Percentiles rank a stretch among this genome's conserved stretches.
Evolutionary conservation across 2,329 filamentous ascomycete genomes (phyloP).

Genomic region (Penicillium frequentans): DNA sequence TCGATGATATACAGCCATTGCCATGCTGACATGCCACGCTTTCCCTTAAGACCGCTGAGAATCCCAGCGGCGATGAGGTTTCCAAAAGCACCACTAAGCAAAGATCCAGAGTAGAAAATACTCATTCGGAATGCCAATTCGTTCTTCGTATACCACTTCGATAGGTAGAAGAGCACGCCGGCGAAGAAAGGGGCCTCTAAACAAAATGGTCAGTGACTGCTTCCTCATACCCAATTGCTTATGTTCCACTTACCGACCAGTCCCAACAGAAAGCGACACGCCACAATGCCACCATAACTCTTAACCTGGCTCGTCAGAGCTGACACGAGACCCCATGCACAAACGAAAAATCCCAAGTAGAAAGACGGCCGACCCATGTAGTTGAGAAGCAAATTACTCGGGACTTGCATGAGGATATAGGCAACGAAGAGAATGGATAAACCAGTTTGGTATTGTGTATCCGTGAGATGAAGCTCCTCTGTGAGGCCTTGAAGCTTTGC

Average conservation of each 20-base stretch:
- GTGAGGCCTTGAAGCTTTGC: conserved; percentile 46
- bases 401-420: conserved; percentile 49
- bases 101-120: conserved; percentile 53
- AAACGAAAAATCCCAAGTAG: conserved; percentile 47
- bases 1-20: conserved; percentile 47
- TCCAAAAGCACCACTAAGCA: conserved; percentile 53
- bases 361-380: conserved; percentile 45
- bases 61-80: conserved; percentile 56
- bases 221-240: neutral
- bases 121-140: conserved; percentile 53
- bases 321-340: conserved; percentile 49
- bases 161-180: conserved; percentile 51
- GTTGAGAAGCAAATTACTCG: conserved; percentile 47
- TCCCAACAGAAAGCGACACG: conserved; percentile 48
- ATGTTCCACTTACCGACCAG: conserved; percentile 33
- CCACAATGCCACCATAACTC: conserved; percentile 44
- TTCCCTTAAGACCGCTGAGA: conserved; percentile 40
- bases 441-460: conserved; percentile 42
- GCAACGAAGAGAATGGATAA: conserved; percentile 46
- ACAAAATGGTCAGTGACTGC: neutral
- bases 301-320: conserved; percentile 45
- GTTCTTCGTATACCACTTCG: conserved; percentile 55
- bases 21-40: conserved; percentile 39
- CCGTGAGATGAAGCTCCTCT: conserved; percentile 36
- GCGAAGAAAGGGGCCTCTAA: conserved; percentile 48